These are phyloP conservation scores for Saccharomycopsis crataegensis DNA, from an alignment of 1,139 yeast genomes.

Conservation along the genomic window DNA sequence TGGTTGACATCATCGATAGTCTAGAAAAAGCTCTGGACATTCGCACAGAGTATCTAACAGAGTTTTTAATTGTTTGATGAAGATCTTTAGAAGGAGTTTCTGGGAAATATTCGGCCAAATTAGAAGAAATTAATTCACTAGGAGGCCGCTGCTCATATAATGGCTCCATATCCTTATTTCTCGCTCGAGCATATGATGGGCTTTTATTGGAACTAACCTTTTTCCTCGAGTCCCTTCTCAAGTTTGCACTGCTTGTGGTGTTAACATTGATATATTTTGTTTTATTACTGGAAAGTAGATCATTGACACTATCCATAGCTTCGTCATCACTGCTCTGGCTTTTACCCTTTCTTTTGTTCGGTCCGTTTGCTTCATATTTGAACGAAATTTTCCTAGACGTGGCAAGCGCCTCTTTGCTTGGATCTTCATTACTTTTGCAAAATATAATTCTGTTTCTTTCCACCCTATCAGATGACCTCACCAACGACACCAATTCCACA, in stretches of 20 bases:
- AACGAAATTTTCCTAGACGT: constrained; percentile 42
- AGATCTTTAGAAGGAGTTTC: constrained; percentile 66
- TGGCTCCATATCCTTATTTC: constrained; percentile 32
- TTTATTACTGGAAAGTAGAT: not conserved
- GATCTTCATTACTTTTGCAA: constrained; percentile 56
- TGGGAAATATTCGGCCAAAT: constrained; percentile 88
- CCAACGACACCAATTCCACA: constrained; percentile 73
- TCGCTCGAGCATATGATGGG: constrained; percentile 2
- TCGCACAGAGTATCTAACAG: constrained; percentile 69
- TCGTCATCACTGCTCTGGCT: constrained; percentile 1
- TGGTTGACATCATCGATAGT: constrained; percentile 20
- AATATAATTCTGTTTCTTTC: constrained; percentile 71
- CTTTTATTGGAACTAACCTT: constrained; percentile 12
- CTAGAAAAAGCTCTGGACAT: constrained; percentile 36
- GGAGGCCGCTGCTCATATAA: constrained; percentile 92
- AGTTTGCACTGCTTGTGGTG: constrained; percentile 11
- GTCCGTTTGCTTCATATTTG: constrained; percentile 21
- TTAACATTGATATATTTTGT: constrained; percentile 18
- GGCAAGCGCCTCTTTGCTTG: constrained; percentile 61
- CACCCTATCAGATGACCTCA: constrained; percentile 64
- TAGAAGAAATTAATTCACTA: constrained; percentile 82
- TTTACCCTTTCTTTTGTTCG: constrained; percentile 7
- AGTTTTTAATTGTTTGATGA: constrained; percentile 75
- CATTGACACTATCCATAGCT: not conserved
- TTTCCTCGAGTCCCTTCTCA: constrained; percentile 1